These are phyloP conservation scores for Mangifera indica DNA, from an alignment of 345 rosid genomes.

Conservation along the genomic window DNA sequence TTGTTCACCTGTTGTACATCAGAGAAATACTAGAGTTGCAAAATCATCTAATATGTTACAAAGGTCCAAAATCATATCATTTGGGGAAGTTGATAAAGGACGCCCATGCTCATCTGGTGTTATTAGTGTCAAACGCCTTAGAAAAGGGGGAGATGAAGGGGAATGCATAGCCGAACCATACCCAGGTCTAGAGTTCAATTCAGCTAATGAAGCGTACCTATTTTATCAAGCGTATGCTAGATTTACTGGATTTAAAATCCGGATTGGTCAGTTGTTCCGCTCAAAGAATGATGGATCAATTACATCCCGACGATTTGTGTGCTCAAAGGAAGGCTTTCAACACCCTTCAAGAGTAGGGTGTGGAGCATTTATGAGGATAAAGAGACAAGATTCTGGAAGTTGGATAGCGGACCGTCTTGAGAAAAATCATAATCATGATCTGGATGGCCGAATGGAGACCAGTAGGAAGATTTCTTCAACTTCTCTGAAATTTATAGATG, in stretches of 20 bases:
- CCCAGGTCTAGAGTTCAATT: slow-evolving; percentile 66
- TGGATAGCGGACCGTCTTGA: slow-evolving; percentile 86
- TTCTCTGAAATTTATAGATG: slow-evolving; percentile 57
- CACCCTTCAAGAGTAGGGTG: slow-evolving; percentile 95
- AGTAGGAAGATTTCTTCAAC: slow-evolving; percentile 35
- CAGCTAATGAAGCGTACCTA: slow-evolving; percentile 78
- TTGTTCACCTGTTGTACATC: slow-evolving; percentile 29
- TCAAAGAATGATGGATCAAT: slow-evolving; percentile 77
- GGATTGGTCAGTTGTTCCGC: slow-evolving; percentile 90
- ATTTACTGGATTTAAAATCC: slow-evolving; percentile 68
- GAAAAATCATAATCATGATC: slow-evolving; percentile 80
- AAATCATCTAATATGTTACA: slow-evolving; percentile 42
- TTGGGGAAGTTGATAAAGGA: slow-evolving; percentile 44
- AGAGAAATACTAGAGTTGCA: slow-evolving; percentile 38
- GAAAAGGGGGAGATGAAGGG: slow-evolving; percentile 46
- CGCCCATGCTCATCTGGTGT: slow-evolving; percentile 45
- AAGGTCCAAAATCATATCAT: slow-evolving; percentile 52
- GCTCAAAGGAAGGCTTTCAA: slow-evolving; percentile 94
- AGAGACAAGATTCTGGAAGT: slow-evolving; percentile 70
- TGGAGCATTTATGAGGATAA: slow-evolving; percentile 91
- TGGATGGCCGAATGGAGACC: slow-evolving; percentile 37
- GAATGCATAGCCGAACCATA: slow-evolving; percentile 47
- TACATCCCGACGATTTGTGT: slow-evolving; percentile 86
- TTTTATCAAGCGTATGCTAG: slow-evolving; percentile 69
- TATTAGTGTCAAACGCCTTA: slow-evolving; percentile 53